Conservation (phyloP, 2,329 filamentous ascomycete genomes). For the Penicillium sp. region DNA sequence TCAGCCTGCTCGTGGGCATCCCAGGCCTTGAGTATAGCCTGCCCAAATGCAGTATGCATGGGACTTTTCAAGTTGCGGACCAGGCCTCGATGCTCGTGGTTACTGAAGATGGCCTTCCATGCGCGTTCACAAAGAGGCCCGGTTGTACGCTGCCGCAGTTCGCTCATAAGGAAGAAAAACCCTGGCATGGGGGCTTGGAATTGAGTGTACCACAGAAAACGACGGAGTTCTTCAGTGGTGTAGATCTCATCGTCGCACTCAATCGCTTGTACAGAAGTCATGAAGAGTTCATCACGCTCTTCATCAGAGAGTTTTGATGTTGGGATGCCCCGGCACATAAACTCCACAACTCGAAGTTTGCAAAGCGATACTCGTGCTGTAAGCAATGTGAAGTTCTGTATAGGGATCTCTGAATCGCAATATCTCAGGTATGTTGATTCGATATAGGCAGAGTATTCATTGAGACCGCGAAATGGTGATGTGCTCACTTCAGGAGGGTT, state of each 20-base stretch:
- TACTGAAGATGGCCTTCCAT: slow-evolving; percentile 58
- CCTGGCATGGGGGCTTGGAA: slow-evolving; percentile 63
- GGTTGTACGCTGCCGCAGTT: slow-evolving; percentile 54
- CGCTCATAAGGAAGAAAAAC: slow-evolving; percentile 61
- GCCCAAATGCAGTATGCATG: slow-evolving; percentile 59
- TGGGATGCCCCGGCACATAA: slow-evolving; percentile 8
- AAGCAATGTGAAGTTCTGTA: slow-evolving; percentile 61
- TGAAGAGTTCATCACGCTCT: slow-evolving; percentile 56
- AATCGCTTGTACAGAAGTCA: slow-evolving; percentile 59
- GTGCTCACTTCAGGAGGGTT: background rate
- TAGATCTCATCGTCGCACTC: slow-evolving; percentile 62
- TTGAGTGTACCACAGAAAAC: slow-evolving; percentile 61
- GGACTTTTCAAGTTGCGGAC: slow-evolving; percentile 55
- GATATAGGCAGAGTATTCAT: slow-evolving; percentile 57
- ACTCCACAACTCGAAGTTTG: slow-evolving; percentile 12
- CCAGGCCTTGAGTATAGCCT: slow-evolving; percentile 64
- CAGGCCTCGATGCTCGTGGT: slow-evolving; percentile 56
- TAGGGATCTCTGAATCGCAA: slow-evolving; percentile 59
- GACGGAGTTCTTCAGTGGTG: slow-evolving; percentile 51
- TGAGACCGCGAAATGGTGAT: slow-evolving; percentile 37
- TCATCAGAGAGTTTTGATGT: background rate
- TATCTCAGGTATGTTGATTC: slow-evolving; percentile 58
- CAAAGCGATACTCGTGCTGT: slow-evolving; percentile 59
- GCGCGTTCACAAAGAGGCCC: slow-evolving; percentile 61
- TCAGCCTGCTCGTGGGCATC: slow-evolving; percentile 56